These are phyloP conservation scores for Eucalyptus grandis DNA, from an alignment of 345 rosid species.

Conservation along the genomic window DNA sequence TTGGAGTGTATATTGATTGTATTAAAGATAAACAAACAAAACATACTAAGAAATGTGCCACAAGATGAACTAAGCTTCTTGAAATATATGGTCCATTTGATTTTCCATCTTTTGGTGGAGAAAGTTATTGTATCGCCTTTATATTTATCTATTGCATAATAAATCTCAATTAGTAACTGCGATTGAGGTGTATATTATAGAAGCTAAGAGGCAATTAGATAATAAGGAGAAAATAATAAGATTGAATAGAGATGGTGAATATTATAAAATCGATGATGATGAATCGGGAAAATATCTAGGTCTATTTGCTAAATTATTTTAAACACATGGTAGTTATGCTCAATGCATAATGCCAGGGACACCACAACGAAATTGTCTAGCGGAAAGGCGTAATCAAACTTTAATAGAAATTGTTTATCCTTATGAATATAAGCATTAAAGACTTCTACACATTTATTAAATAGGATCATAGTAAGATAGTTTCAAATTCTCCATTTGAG, in stretches of 20 bases:
- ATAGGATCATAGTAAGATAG: rapidly evolving
- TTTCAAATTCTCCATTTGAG: too few species aligned
- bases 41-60: too few species aligned
- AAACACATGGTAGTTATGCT: too few species aligned
- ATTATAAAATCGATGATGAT: too few species aligned
- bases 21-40: neutral
- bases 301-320: neutral
- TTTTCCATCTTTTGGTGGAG: too few species aligned
- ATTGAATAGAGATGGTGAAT: too few species aligned
- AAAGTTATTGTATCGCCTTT: neutral
- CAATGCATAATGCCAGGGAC: neutral
- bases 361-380: neutral
- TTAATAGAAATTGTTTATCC: too few species aligned
- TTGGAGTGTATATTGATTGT: neutral
- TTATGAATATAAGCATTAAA: neutral
- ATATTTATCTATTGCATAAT: neutral
- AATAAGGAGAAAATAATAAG: too few species aligned
- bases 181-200: neutral
- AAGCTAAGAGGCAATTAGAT: neutral
- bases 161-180: neutral
- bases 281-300: rapidly evolving
- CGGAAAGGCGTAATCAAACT: neutral
- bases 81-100: too few species aligned
- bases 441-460: neutral
- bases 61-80: too few species aligned